phyloP scores from a whole-genome alignment of 495 filamentous ascomycete species.

The Aspergillus haitiensis region DNA sequence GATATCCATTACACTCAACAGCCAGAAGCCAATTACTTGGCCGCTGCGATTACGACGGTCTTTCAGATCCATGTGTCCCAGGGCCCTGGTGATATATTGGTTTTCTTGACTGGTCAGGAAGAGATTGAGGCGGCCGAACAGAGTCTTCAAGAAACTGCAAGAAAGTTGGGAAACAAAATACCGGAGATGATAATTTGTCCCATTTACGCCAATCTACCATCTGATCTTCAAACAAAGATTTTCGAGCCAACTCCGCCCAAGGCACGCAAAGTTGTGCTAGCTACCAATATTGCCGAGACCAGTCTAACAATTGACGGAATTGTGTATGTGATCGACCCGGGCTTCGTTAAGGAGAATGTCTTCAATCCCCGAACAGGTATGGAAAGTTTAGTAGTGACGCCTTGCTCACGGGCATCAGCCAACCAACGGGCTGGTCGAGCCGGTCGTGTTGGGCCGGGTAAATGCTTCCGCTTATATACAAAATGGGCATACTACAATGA shows the following conservation, averaged over 20 bases:
- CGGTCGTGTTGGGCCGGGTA: constrained; percentile 88
- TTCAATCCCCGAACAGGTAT: constrained; percentile 91
- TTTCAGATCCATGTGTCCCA: constrained; percentile 96
- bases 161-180: constrained; percentile 79
- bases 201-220: constrained; percentile 86
- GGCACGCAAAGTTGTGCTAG: constrained; percentile 81
- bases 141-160: constrained; percentile 74
- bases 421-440: constrained; percentile 92
- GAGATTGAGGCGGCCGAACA: constrained; percentile 85
- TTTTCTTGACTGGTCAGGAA: constrained; percentile 88
- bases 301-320: constrained; percentile 88
- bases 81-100: constrained; percentile 82
- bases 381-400: constrained; percentile 87
- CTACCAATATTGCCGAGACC: constrained; percentile 90
- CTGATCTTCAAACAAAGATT: constrained; percentile 82
- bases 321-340: constrained; percentile 87
- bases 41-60: constrained; percentile 86
- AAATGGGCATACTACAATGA: constrained; percentile 95
- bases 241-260: constrained; percentile 84
- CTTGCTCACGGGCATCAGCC: constrained; percentile 90
- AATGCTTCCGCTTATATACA: constrained; percentile 93
- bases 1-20: constrained; percentile 91
- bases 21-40: constrained; percentile 92
- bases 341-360: constrained; percentile 93
- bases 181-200: constrained; percentile 83